A percentile compares a stretch with the other conserved stretches of the same genome.
phyloP scores from a whole-genome alignment of 2,329 filamentous ascomycete species.

The Metarhizium rileyi region DNA sequence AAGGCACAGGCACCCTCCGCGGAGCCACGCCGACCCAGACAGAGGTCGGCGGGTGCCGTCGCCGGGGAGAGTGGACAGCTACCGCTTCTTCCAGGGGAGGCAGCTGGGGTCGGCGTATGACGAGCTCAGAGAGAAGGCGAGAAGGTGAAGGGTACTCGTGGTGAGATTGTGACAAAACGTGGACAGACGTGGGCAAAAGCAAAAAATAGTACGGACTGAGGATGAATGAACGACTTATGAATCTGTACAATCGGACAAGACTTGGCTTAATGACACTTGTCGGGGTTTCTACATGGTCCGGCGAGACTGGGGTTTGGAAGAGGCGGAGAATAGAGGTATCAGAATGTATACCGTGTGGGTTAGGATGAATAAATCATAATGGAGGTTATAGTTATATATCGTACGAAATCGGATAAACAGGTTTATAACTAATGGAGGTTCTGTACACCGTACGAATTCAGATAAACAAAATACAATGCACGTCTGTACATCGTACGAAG shows the following conservation, averaged over 20 bases:
- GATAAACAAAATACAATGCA: background rate
- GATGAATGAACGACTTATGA: too few species aligned
- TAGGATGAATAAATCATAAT: background rate
- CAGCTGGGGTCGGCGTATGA: slow-evolving; percentile 14
- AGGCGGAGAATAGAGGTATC: background rate
- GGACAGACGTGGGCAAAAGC: background rate
- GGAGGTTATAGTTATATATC: too few species aligned
- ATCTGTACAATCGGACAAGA: background rate
- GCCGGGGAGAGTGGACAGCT: slow-evolving; percentile 16
- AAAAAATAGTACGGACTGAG: too few species aligned
- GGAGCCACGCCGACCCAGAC: background rate
- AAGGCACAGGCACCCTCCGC: background rate
- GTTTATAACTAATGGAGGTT: too few species aligned
- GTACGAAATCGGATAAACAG: background rate
- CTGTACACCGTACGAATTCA: background rate
- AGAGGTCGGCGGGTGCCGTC: background rate
- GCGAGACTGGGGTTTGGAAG: too few species aligned
- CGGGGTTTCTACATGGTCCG: too few species aligned
- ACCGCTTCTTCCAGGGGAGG: slow-evolving; percentile 18
- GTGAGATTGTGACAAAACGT: too few species aligned
- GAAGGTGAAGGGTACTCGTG: background rate
- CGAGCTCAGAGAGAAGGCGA: slow-evolving; percentile 10
- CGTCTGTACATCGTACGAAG: too few species aligned
- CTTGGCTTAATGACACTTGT: background rate
- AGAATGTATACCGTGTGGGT: background rate